Evolutionary conservation across 2,329 filamentous ascomycete genomes (phyloP).

Genomic region (Didymella pinodella): DNA sequence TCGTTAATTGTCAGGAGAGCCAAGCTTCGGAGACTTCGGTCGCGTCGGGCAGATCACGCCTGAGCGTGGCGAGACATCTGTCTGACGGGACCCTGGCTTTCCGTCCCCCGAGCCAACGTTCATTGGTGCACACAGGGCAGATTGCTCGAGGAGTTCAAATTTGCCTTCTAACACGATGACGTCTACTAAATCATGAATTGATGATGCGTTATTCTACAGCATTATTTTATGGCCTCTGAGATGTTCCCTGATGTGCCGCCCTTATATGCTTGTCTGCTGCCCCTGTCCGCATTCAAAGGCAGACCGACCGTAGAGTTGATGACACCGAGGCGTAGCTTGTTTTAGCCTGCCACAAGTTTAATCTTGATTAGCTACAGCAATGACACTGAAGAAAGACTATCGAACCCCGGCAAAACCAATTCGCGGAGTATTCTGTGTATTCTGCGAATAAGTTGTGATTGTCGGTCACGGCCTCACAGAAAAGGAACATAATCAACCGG

Average conservation of each 20-base stretch:
- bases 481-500: background rate
- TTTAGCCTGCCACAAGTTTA: background rate
- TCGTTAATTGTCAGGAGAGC: slow-evolving; percentile 23
- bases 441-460: background rate
- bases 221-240: background rate
- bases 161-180: slow-evolving; percentile 2
- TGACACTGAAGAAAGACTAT: background rate
- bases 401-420: background rate
- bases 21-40: slow-evolving; percentile 21
- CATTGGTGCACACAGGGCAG: slow-evolving; percentile 8
- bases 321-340: no score
- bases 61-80: slow-evolving; percentile 21
- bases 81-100: slow-evolving; percentile 11
- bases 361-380: background rate
- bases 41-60: slow-evolving; percentile 20
- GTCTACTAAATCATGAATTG: background rate
- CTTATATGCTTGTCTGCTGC: background rate
- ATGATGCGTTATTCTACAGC: background rate
- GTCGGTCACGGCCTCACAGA: background rate
- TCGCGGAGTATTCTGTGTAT: background rate
- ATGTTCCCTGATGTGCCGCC: background rate
- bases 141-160: background rate
- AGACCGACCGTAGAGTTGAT: no score
- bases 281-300: no score
- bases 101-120: slow-evolving; percentile 8